Conservation (phyloP, 306 rosid species). For the Trifolium dubium region DNA sequence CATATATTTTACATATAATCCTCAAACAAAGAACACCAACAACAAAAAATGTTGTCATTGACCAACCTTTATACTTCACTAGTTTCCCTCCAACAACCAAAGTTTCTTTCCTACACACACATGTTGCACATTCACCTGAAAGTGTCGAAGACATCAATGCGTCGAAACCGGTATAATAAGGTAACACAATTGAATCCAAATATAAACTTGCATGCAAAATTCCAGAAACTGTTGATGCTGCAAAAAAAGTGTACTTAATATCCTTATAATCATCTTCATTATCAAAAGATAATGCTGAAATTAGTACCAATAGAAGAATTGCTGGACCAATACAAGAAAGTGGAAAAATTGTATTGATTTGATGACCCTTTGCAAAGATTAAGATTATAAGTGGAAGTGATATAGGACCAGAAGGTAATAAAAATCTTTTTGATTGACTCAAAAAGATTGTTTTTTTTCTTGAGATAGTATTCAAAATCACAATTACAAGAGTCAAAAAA, state of each 20-base stretch:
- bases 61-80: conserved; percentile 79
- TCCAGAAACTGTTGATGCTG: conserved; percentile 82
- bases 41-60: conserved; percentile 72
- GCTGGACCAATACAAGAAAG: conserved; percentile 74
- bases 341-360: conserved; percentile 72
- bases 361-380: conserved; percentile 70
- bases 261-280: conserved; percentile 51
- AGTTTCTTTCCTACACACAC: conserved; percentile 77
- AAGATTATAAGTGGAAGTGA: conserved; percentile 78
- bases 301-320: conserved; percentile 70
- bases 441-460: conserved; percentile 41
- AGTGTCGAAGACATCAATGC: conserved; percentile 63
- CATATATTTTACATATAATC: conserved; percentile 56
- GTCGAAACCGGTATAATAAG: conserved; percentile 85
- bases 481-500: conserved; percentile 61
- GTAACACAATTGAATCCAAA: conserved; percentile 71
- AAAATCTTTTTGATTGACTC: conserved; percentile 47
- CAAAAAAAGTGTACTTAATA: conserved; percentile 65
- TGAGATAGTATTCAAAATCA: conserved; percentile 49
- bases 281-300: conserved; percentile 75
- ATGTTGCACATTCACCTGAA: conserved; percentile 79
- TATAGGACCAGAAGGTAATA: conserved; percentile 81
- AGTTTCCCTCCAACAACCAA: conserved; percentile 73
- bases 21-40: conserved; percentile 70
- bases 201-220: conserved; percentile 83